Evolutionary conservation across 2,329 filamentous ascomycete species (phyloP).

Genomic region (Trichoderma polysporum): DNA sequence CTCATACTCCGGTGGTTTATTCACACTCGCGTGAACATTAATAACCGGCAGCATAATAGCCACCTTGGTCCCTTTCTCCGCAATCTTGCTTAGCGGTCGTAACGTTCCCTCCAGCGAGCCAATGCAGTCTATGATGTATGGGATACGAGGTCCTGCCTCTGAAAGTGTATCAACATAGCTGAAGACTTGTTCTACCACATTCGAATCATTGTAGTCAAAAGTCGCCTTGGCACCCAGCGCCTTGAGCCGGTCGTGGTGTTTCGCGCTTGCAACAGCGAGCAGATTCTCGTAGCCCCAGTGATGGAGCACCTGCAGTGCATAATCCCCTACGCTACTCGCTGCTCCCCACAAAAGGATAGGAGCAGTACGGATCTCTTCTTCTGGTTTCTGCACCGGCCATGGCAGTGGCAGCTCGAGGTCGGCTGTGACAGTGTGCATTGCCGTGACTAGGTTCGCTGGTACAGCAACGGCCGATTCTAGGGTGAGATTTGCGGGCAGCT

Average conservation of each 20-base stretch:
- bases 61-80: slow-evolving; percentile 48
- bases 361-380: slow-evolving; percentile 36
- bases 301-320: slow-evolving; percentile 48
- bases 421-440: slow-evolving; percentile 51
- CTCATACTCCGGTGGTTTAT: slow-evolving; percentile 50
- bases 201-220: slow-evolving; percentile 47
- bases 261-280: slow-evolving; percentile 47
- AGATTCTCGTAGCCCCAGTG: slow-evolving; percentile 54
- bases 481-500: background rate
- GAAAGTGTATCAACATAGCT: background rate
- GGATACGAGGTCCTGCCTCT: background rate
- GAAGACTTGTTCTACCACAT: slow-evolving; percentile 39
- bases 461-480: background rate
- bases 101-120: slow-evolving; percentile 43
- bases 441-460: slow-evolving; percentile 50
- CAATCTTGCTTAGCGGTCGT: slow-evolving; percentile 50
- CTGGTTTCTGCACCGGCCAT: slow-evolving; percentile 53
- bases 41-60: slow-evolving; percentile 62
- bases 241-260: slow-evolving; percentile 45
- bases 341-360: slow-evolving; percentile 54
- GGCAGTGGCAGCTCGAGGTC: slow-evolving; percentile 56
- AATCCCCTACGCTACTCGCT: slow-evolving; percentile 52
- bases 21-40: slow-evolving; percentile 44
- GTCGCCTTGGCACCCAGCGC: slow-evolving; percentile 45
- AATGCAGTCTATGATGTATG: background rate